These are phyloP conservation scores for Zymoseptoria crescenta DNA, from an alignment of 2,329 filamentous ascomycete species.

Conservation along the genomic window DNA sequence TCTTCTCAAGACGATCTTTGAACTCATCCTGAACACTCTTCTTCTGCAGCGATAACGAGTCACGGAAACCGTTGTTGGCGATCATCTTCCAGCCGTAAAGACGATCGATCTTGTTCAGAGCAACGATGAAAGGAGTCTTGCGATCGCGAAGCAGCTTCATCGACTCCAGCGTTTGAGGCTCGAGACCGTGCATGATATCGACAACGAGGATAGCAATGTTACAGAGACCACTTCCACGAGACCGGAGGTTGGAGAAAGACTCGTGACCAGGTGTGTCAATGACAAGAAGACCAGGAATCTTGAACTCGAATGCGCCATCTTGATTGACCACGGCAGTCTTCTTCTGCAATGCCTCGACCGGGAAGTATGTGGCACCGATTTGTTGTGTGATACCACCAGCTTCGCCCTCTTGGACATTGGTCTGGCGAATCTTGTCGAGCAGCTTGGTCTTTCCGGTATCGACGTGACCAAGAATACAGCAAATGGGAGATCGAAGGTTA, in stretches of 20 bases:
- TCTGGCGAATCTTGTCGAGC: constrained; percentile 95
- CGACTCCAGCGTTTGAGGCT: constrained; percentile 93
- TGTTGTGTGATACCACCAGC: constrained; percentile 99
- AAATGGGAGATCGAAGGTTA: constrained; percentile 93
- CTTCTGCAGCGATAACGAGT: constrained; percentile 81
- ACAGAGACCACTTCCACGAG: constrained; percentile 92
- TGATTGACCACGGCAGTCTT: constrained; percentile 92
- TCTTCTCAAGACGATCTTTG: constrained; percentile 77
- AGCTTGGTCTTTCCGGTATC: constrained; percentile 99
- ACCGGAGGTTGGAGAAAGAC: constrained; percentile 97
- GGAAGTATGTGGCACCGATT: constrained; percentile 99
- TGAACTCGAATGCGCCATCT: constrained; percentile 87
- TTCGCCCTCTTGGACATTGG: constrained; percentile 97
- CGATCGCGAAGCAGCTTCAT: constrained; percentile 89
- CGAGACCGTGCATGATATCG: constrained; percentile 99
- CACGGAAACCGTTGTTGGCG: constrained; percentile 96
- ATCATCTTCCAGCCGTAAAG: constrained; percentile 98
- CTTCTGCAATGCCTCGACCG: constrained; percentile 80
- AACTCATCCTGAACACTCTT: constrained; percentile 94
- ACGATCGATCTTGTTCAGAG: constrained; percentile 99
- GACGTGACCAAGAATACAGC: constrained; percentile 99
- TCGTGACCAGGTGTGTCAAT: constrained; percentile 99
- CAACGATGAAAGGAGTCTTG: constrained; percentile 96
- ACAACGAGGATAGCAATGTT: constrained; percentile 99
- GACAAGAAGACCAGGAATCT: constrained; percentile 89